Evolutionary conservation across 2,329 filamentous ascomycete genomes (phyloP).

Genomic region (Metarhizium humberi): DNA sequence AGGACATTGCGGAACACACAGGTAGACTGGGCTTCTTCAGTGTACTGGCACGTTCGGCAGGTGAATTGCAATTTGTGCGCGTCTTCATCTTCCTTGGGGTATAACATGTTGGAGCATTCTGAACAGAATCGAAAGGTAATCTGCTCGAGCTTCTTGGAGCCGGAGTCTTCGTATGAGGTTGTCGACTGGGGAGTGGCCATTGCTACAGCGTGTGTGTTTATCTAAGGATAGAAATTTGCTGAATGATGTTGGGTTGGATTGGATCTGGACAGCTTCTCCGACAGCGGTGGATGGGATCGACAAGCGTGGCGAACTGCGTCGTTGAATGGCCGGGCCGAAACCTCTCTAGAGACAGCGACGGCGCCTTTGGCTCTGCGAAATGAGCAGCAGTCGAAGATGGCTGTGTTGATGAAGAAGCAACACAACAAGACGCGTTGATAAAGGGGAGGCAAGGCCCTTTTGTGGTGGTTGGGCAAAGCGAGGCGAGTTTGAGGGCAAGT

Average conservation of each 20-base stretch:
- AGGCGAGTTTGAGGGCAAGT: not conserved
- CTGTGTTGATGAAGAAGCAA: not conserved
- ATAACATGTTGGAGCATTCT: slow-evolving; percentile 97
- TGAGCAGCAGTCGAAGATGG: not conserved
- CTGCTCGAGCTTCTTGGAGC: slow-evolving; percentile 56
- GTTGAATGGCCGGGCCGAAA: not conserved
- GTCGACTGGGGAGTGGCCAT: slow-evolving; percentile 53
- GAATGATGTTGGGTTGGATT: not conserved
- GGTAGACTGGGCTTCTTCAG: slow-evolving; percentile 73
- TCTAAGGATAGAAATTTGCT: not conserved
- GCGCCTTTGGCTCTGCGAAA: not conserved
- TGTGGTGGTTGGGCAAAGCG: not conserved
- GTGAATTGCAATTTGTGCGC: slow-evolving; percentile 84
- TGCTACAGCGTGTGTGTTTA: slow-evolving; percentile 1
- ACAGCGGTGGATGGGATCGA: too few relatives aligned
- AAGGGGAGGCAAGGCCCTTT: slow-evolving; percentile 1
- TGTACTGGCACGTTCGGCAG: slow-evolving; percentile 91
- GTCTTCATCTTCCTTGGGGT: slow-evolving; percentile 86
- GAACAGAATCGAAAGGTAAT: slow-evolving; percentile 97
- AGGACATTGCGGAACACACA: slow-evolving; percentile 96
- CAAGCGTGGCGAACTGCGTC: not conserved
- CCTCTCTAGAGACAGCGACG: not conserved
- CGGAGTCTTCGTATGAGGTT: slow-evolving; percentile 30
- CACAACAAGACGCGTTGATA: not conserved
- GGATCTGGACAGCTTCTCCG: too few relatives aligned